phyloP scores from a whole-genome alignment of 2,329 filamentous ascomycete species.

The Microdochium nivale region DNA sequence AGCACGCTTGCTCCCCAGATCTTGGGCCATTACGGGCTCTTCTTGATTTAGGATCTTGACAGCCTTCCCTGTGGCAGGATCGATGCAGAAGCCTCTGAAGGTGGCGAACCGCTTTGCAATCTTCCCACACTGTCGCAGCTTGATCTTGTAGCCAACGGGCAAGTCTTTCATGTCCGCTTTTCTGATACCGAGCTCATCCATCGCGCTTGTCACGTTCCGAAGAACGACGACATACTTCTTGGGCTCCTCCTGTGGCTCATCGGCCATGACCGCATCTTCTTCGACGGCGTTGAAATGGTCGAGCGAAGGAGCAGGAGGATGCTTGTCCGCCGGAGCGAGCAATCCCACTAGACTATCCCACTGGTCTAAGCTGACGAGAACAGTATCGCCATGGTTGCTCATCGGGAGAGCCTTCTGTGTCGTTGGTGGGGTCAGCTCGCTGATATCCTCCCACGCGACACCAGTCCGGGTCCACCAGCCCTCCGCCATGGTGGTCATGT shows the following conservation, averaged over 20 bases:
- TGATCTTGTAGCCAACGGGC: not conserved
- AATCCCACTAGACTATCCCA: not conserved
- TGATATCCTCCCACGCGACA: conserved; percentile 6
- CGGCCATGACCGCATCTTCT: not conserved
- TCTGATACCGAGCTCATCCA: not conserved
- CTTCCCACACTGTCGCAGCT: not conserved
- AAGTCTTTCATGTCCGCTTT: not conserved
- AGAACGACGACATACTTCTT: not conserved
- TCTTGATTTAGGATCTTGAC: not conserved
- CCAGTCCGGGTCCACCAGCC: conserved; percentile 10
- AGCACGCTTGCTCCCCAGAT: not conserved
- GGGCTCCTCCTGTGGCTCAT: not conserved
- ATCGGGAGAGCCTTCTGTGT: conserved; percentile 1
- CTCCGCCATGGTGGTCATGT: conserved; percentile 8
- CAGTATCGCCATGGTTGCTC: conserved; percentile 1
- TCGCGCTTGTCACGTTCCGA: not conserved
- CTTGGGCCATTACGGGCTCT: too few species aligned
- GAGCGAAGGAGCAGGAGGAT: not conserved
- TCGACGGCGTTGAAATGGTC: not conserved
- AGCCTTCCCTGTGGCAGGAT: not conserved
- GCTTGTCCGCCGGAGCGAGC: not conserved
- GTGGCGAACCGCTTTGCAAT: not conserved
- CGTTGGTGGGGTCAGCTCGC: conserved; percentile 1
- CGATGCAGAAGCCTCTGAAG: not conserved
- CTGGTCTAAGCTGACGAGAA: not conserved